Evolutionary conservation across 495 filamentous ascomycete species (phyloP), one percentile per base, ranked within the genome.

Genomic region (Penicillium parvum): DNA sequence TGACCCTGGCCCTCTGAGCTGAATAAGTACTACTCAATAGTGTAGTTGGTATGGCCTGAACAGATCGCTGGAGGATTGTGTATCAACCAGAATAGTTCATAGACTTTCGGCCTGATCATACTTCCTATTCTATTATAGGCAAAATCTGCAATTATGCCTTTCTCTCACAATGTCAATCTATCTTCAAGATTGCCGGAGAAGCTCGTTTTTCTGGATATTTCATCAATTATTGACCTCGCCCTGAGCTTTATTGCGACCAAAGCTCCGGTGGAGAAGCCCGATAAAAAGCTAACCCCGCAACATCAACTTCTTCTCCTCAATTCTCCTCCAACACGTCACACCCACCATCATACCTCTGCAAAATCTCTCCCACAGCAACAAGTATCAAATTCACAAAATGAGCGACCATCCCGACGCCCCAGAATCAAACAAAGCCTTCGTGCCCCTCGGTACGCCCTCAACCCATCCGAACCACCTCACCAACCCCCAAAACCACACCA

Each of bases 371-470:
- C n/a, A n/a, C n/a, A n/a, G n/a, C n/a, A n/a, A n/a, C n/a, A n/a
- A n/a, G n/a, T n/a, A n/a, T n/a, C n/a, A n/a, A n/a, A n/a, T n/a
- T n/a, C n/a, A n/a, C 47, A 59, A 21, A 34, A 73, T 73, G 70
- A 27, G 56, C 22, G 62, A 63, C 5, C 38, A 64, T 7, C 50
- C 61, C 2, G 71, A 74, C 29, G 66, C 56, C 23, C 65, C 68
- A 18, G 47, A 43, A 7, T 59, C 47, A 1, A 60, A 62, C 56
- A 74, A 73, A 65, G 71, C 69, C 57, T 74, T 73, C 45, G 71
- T 74, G 63, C 71, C 72, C 11, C 61, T 72, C 41, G 68, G 70
- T 73, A 61, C 33, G 32, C 14, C 16, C 16, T n/a, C n/a, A n/a
- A n/a, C n/a, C n/a, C n/a, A n/a, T n/a, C n/a, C n/a, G n/a, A n/a